A percentile compares a stretch with the other conserved stretches of the same genome.
These are phyloP conservation scores for Phaffia rhodozyma DNA, from an alignment of 1,284 basidiomycete genomes.

Conservation along the genomic window DNA sequence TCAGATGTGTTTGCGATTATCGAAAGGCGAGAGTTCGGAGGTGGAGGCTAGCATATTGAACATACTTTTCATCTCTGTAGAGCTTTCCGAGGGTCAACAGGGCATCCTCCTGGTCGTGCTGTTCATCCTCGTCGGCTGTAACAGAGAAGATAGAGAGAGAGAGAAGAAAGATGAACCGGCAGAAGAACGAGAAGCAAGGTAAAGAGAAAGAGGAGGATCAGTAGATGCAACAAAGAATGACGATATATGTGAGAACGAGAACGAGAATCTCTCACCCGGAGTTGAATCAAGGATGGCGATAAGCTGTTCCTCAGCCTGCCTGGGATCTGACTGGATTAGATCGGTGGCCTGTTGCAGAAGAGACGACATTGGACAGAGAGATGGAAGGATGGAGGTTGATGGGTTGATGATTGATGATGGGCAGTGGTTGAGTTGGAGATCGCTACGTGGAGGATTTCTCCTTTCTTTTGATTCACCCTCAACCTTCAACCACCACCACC, in stretches of 20 bases:
- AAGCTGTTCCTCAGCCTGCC: slow-evolving; percentile 51
- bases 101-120: slow-evolving; percentile 75
- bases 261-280: slow-evolving; percentile 22
- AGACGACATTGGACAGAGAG: slow-evolving; percentile 32
- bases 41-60: slow-evolving; percentile 18
- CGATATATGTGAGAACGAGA: too few species aligned
- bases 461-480: background rate
- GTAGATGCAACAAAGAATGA: too few species aligned
- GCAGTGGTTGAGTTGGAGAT: background rate
- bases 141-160: slow-evolving; percentile 26
- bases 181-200: background rate
- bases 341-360: slow-evolving; percentile 36
- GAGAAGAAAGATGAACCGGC: background rate
- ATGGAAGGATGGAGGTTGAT: background rate
- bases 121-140: slow-evolving; percentile 44
- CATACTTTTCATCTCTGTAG: slow-evolving; percentile 73
- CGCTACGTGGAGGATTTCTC: too few species aligned
- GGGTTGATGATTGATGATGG: background rate
- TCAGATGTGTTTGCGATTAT: too few species aligned
- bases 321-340: slow-evolving; percentile 32
- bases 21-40: background rate
- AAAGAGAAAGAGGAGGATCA: background rate
- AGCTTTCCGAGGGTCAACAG: slow-evolving; percentile 76
- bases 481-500: background rate
- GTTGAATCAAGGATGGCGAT: slow-evolving; percentile 46